These are phyloP conservation scores for Oryza punctata DNA, from an alignment of 176 grass and related monocot genomes.

Conservation along the genomic window DNA sequence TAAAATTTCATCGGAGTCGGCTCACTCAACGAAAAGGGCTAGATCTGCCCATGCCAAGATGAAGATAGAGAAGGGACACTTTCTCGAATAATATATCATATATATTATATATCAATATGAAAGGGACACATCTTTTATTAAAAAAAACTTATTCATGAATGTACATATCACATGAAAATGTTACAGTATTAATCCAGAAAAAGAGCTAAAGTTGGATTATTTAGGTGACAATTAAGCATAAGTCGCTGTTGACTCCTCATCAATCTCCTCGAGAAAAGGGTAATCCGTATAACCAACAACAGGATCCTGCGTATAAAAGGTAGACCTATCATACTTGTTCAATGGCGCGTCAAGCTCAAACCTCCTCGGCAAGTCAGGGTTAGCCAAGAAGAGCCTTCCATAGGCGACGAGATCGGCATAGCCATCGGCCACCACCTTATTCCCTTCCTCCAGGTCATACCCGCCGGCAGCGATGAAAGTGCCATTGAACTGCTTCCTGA, in stretches of 20 bases:
- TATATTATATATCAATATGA: no score
- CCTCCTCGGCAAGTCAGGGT: conserved; percentile 35
- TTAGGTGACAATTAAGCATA: background rate
- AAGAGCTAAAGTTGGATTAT: background rate
- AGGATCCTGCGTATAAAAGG: conserved; percentile 29
- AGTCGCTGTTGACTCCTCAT: background rate
- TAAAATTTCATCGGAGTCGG: no score
- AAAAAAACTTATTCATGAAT: no score
- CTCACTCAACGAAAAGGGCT: no score
- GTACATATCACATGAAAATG: background rate
- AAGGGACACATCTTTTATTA: background rate
- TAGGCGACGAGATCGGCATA: conserved; percentile 41
- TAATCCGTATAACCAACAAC: conserved; percentile 45
- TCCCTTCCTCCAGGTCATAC: conserved; percentile 30
- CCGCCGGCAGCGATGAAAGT: conserved; percentile 38
- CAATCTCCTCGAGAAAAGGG: background rate
- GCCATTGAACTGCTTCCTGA: conserved; percentile 14
- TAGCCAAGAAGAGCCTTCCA: conserved; percentile 34
- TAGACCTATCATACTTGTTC: conserved; percentile 37
- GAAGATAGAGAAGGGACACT: no score
- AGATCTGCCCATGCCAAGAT: no score
- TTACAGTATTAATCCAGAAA: background rate
- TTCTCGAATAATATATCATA: no score
- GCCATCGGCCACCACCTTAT: conserved; percentile 2
- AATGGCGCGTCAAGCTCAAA: background rate